Conservation (phyloP, 768 basidiomycete species). For the Dioszegia crocea region DNA sequence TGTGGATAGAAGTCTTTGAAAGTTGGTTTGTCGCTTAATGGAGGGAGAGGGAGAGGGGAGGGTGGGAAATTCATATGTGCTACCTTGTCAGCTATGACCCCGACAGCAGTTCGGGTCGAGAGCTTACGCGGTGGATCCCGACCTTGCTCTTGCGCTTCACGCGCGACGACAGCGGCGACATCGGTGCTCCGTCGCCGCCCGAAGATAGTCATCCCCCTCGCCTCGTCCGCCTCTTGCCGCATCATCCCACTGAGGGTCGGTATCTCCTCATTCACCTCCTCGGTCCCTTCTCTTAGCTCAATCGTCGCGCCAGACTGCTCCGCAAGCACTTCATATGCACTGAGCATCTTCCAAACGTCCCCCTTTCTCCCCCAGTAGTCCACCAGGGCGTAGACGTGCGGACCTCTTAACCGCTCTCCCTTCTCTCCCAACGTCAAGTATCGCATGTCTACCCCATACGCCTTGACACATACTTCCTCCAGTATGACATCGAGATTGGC, state of each 20-base stretch:
- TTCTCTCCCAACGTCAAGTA: not conserved
- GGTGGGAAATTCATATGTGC: too few relatives aligned
- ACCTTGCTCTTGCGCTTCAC: too few relatives aligned
- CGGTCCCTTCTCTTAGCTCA: not conserved
- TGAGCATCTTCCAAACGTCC: conserved; percentile 10
- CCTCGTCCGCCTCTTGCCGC: not conserved
- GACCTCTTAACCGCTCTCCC: not conserved
- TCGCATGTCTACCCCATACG: conserved; percentile 6
- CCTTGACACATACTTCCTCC: not conserved
- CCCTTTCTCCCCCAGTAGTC: conserved; percentile 9
- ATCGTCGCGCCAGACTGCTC: not conserved
- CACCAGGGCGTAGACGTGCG: conserved; percentile 1
- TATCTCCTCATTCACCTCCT: not conserved
- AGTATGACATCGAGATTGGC: conserved; percentile 3
- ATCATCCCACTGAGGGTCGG: conserved; percentile 8
- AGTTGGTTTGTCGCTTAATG: not conserved
- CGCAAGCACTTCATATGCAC: conserved; percentile 3
- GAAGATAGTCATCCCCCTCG: not conserved
- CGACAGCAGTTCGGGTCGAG: too few relatives aligned
- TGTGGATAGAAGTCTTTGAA: not conserved
- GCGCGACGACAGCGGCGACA: not conserved
- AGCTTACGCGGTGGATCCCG: too few relatives aligned
- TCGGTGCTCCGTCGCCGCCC: not conserved
- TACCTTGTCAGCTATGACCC: too few relatives aligned
- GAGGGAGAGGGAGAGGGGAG: too few relatives aligned